These are phyloP conservation scores for Phascolomyces articulosus DNA, from an alignment of 371 early-diverging fungal genomes.

Conservation along the genomic window DNA sequence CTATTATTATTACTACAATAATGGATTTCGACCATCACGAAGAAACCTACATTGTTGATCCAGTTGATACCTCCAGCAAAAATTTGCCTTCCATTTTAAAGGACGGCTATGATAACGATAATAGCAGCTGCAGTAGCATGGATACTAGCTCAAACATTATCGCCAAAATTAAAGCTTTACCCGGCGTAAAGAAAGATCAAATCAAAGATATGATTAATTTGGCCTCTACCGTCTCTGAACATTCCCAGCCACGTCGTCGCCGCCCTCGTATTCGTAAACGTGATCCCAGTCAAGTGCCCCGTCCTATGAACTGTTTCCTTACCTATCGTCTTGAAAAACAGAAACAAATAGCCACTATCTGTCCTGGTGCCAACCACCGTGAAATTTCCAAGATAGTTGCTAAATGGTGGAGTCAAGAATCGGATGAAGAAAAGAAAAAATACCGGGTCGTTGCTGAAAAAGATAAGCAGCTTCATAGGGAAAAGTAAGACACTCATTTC, in stretches of 20 bases:
- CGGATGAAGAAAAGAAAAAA: conserved; percentile 53
- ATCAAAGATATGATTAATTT: not conserved
- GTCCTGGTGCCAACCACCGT: conserved; percentile 22
- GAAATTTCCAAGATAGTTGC: conserved; percentile 22
- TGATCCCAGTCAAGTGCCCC: conserved; percentile 19
- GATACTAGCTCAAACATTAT: no score
- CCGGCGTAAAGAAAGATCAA: not conserved
- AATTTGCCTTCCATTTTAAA: no score
- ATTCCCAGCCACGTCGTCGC: conserved; percentile 9
- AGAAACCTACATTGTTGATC: no score
- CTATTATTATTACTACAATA: no score
- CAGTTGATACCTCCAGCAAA: no score
- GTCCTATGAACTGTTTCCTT: conserved; percentile 23
- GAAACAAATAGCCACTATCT: conserved; percentile 6
- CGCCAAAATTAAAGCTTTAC: no score
- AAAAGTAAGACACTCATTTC: conserved; percentile 57
- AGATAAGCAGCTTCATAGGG: conserved; percentile 58
- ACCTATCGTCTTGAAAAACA: conserved; percentile 19
- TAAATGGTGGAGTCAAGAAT: conserved; percentile 32
- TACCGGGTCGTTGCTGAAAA: conserved; percentile 43
- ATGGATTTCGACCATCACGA: no score
- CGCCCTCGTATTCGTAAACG: conserved; percentile 23
- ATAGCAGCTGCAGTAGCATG: no score
- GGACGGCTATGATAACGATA: no score
- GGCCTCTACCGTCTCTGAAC: not conserved